Base-by-base conservation (phyloP, 2,329 filamentous ascomycete species). In the Botrytis cinerea region DNA sequence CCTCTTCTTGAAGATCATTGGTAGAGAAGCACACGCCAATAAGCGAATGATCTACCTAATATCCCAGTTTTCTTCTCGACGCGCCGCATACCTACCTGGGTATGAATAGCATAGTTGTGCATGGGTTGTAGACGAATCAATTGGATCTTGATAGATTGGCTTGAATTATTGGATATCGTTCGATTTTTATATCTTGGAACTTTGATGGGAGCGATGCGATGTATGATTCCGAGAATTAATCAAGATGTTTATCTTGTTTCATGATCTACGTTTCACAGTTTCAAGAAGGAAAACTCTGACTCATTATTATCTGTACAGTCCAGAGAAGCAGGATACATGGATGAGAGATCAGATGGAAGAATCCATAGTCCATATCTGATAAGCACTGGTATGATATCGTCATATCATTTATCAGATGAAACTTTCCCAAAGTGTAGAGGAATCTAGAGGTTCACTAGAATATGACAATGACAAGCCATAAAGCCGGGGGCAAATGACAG, bases 201-300 rank as follows among this genome's bases (percentile, higher is more conserved):
- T 51, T 51, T 51, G 48, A 51, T 51, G 51, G 51, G 51, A 22
- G 14, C 28, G 48, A 51, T 51, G 48, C 57, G 57, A 63, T 48
- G 43, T 74, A 54, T 67, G 63, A 74, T 75, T 70, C 43, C 32
- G 35, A 75, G 74, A 75, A 77, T 76, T 74, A 76, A 70, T 48
- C 77, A 43, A 45, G 43, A 76, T 76, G 73, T 75, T 75, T 62
- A 74, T 60, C 73, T 8, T 71, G 78, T 80, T 79, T 80, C 78
- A 71, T 66, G 72, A 76, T 76, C 75, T 70, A 75, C 48, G 48
- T 68, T 68, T 57, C 48, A 68, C 73, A 59, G 78, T 80, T 80
- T 80, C 79, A 73, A 51, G 78, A 51, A 64, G 57, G 66, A 40
- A 8, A 25, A 38, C 59, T 76, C 69, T 77, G 79, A 80, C 79